Evolutionary conservation across 768 basidiomycete genomes (phyloP), one percentile per base, ranked within the genome.

Genomic region (Mycena latifolia): DNA sequence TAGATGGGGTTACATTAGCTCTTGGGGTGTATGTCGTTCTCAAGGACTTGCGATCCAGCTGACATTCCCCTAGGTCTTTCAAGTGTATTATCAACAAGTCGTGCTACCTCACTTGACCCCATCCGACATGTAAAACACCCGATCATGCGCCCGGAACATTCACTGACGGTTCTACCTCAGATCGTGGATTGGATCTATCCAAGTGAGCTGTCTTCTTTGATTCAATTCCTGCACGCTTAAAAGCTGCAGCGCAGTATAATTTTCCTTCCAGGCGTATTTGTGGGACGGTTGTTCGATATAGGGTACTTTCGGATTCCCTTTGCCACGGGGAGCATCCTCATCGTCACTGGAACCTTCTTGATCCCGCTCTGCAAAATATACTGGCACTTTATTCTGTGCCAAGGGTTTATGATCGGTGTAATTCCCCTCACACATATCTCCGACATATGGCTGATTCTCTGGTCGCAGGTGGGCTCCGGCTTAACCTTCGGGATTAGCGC

Each of bases 351-450:
- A 52, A 83, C 83, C 0, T 82, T 89, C 66, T 74, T 89, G 18
- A 73, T 79, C 1, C 86, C 86, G 1, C 79, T 88, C 72, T 89
- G 88, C 66, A 85, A 72, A 18, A 60, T 76, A 35, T 89, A 85
- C 68, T 89, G 87, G 88, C 87, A 89, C 20, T 84, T 88, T 62
- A 71, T 89, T 45, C 79, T 89, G 9, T 86, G 79, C 31, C 88
- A 89, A 68, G 88, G 87, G 0, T 60, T 89, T 20, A 83, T 80
- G 1, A 66, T 83, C 7, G 88, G 88, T 33, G 83, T 86, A 33
- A 59, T 83, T 67, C 24, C 45, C 5, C 5, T 33, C 31, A 11
- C 5, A 5, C 31, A 33, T 11, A 33, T 33, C 31, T 33, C 31
- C 11, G 31, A 5, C 11, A 33, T 33, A 33, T 33, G 6, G 11